phyloP scores from a whole-genome alignment of 2,329 filamentous ascomycete species.

The Epichloe gansuensis region DNA sequence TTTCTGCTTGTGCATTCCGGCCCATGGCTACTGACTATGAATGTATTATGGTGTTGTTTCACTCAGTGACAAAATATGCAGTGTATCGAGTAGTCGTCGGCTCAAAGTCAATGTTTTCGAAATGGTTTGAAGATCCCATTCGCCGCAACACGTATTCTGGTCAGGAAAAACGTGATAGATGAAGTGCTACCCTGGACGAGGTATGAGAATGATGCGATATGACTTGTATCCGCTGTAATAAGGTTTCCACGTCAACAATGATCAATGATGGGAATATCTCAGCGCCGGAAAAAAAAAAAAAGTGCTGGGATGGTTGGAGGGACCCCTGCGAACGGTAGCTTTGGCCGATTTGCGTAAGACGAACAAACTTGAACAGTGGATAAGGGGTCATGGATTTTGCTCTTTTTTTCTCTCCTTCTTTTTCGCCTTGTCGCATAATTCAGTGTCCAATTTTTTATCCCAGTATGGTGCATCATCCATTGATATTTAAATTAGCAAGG shows the following conservation, averaged over 20 bases:
- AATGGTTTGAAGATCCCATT: neutral
- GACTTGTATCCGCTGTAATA: neutral
- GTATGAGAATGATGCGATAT: neutral
- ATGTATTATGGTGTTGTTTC: too few species aligned
- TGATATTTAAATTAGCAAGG: neutral
- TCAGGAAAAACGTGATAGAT: neutral
- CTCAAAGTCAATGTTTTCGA: neutral
- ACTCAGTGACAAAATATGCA: too few species aligned
- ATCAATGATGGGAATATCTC: neutral
- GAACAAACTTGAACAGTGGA: neutral
- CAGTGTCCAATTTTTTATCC: neutral
- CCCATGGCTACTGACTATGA: slow-evolving; percentile 5
- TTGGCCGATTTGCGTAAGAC: neutral
- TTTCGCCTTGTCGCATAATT: too few species aligned
- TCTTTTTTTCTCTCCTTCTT: too few species aligned
- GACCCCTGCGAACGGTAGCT: too few species aligned
- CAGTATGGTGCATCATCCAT: neutral
- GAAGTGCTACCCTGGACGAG: neutral
- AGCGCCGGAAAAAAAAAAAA: too few species aligned
- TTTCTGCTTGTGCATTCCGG: slow-evolving; percentile 14
- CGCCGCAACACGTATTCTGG: neutral
- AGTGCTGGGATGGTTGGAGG: too few species aligned
- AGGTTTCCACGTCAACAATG: neutral
- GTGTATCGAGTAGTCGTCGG: too few species aligned
- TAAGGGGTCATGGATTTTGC: too few species aligned